Evolutionary conservation across 768 basidiomycete species (phyloP), one percentile per base, ranked within the genome.

Genomic region (Clathrus columnatus): DNA sequence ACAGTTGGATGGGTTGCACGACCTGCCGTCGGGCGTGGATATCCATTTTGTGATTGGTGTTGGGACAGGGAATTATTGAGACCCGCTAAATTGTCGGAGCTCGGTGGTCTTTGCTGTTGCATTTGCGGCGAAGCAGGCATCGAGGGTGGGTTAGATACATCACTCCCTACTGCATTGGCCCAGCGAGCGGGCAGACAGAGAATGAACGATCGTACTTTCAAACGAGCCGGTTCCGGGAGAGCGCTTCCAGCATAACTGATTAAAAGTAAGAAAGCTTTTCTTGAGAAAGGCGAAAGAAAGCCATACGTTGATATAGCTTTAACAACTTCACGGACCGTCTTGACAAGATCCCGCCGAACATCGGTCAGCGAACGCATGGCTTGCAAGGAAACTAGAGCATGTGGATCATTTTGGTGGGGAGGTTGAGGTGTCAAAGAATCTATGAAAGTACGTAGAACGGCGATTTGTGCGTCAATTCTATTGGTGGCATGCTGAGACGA

Each of bases 271-370:
- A 32, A 32, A 32, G 44, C 6, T 32, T 32, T 36, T 36, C 11
- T 36, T 36, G 21, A 30, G 11, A 47, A 20, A 7, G 16, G 24
- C 28, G 27, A 16, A 47, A 28, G 3, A 48, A 10, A 17, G 4
- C 26, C 48, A 7, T 53, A 55, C 54, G 29, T 47, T 48, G 54
- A 55, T 17, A 94, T 83, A 16, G 94, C 85, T 56, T 89, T 87
- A 14, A 95, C 91, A 17, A 91, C 91, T 63, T 91, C 85, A 30
- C 89, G 81, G 54, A 95, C 83, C 26, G 92, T 95, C 44, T 85
- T 79, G n/a, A 94, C 86, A 30, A 95, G 80, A 64, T 94, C 90
- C 27, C 77, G 75, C 44, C 90, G 85, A 44, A 91, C 83, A 45
- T 82, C 76, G 0, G 79, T 74, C 23, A 95, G 75, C n/a, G 84